These are phyloP conservation scores for Pholiota microspora DNA, from an alignment of 768 basidiomycete species.

Conservation along the genomic window DNA sequence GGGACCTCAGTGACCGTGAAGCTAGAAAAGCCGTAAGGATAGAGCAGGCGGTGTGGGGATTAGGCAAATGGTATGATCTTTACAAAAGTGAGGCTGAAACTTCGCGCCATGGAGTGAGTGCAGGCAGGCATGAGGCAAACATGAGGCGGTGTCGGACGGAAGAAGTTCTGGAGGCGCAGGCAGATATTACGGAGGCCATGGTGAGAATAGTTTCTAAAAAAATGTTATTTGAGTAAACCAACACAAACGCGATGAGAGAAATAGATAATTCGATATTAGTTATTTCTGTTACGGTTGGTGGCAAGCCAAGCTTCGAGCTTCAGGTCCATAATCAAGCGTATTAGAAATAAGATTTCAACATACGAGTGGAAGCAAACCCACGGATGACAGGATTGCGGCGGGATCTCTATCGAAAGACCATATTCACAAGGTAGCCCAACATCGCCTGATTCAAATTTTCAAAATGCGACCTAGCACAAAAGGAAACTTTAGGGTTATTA, in stretches of 20 bases:
- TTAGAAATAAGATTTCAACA: not conserved
- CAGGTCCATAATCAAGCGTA: not conserved
- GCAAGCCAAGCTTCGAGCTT: not conserved
- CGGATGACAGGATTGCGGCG: not conserved
- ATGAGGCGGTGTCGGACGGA: constrained; percentile 5
- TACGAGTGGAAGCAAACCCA: not conserved
- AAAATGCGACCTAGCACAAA: not conserved
- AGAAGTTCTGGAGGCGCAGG: not conserved
- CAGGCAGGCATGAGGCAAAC: constrained; percentile 6
- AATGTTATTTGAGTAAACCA: not conserved
- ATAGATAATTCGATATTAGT: not conserved
- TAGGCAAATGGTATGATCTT: constrained; percentile 2
- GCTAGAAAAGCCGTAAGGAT: not conserved
- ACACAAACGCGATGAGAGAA: not conserved
- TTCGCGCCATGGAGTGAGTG: constrained; percentile 13
- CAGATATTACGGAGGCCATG: not conserved
- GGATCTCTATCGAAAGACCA: not conserved
- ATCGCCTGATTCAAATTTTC: not conserved
- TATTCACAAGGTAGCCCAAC: not conserved
- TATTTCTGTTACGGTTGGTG: no score
- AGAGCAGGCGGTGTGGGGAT: not conserved
- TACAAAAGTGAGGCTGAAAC: constrained; percentile 1
- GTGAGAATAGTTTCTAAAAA: not conserved
- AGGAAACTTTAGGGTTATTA: not conserved
- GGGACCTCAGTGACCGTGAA: not conserved